Evolutionary conservation across 768 basidiomycete genomes (phyloP).

Genomic region (Agaricus subrufescens): DNA sequence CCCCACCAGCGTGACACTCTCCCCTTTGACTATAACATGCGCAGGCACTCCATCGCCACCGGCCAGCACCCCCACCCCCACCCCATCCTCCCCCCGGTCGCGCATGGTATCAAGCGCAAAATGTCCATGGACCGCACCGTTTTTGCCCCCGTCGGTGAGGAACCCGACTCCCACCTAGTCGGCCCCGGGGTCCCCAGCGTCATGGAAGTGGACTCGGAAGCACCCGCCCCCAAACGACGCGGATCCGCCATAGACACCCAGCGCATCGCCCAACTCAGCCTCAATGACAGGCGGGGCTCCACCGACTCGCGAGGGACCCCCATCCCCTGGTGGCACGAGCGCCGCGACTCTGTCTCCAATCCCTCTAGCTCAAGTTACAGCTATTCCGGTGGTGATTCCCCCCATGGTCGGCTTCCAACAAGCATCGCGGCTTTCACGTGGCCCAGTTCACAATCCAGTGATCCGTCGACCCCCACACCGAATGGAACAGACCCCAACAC

Average conservation of each 20-base stretch:
- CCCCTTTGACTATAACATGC: constrained; percentile 65
- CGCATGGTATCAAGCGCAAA: constrained; percentile 77
- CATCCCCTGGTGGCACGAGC: constrained; percentile 53
- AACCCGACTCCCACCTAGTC: constrained; percentile 60
- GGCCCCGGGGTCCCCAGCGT: constrained; percentile 64
- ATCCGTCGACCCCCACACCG: constrained; percentile 32
- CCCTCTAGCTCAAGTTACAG: constrained; percentile 46
- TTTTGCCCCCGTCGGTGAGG: constrained; percentile 52
- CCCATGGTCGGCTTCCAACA: constrained; percentile 54
- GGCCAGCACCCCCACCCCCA: constrained; percentile 44
- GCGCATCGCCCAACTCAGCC: constrained; percentile 66
- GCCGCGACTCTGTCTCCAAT: constrained; percentile 71
- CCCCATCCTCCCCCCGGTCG: constrained; percentile 28
- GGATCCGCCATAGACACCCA: constrained; percentile 81
- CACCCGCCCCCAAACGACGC: constrained; percentile 75
- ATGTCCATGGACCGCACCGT: constrained; percentile 65
- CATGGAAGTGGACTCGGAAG: constrained; percentile 55
- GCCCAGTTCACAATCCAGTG: constrained; percentile 41
- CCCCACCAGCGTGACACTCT: constrained; percentile 34
- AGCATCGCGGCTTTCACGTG: constrained; percentile 71
- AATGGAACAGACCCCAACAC: constrained; percentile 42
- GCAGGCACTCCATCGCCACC: constrained; percentile 68
- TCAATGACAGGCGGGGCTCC: constrained; percentile 77
- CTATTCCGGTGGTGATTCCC: constrained; percentile 54
- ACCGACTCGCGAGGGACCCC: constrained; percentile 50